Conservation (phyloP, 139 green algal genomes). For the Chlorella sorokiniana region DNA sequence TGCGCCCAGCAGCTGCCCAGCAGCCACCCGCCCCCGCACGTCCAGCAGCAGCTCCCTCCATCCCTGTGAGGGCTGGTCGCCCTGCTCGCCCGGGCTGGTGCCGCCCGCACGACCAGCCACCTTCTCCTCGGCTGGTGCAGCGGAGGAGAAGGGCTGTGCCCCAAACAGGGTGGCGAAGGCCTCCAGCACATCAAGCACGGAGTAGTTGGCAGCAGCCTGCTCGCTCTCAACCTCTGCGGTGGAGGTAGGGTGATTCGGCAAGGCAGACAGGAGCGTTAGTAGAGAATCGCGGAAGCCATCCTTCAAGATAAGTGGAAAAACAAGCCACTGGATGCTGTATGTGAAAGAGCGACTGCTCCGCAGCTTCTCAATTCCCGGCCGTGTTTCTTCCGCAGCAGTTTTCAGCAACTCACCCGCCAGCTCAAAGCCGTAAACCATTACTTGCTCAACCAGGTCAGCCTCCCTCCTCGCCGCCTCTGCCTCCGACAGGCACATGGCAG, state of each 20-base stretch:
- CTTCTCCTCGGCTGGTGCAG: neutral
- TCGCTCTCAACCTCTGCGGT: conserved; percentile 32
- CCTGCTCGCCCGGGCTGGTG: neutral
- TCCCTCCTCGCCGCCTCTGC: too few relatives aligned
- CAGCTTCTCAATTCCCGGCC: too few relatives aligned
- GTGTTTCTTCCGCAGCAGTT: too few relatives aligned
- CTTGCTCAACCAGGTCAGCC: conserved; percentile 10
- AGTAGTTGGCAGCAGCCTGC: conserved; percentile 12
- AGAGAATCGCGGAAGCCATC: too few relatives aligned
- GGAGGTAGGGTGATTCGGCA: neutral
- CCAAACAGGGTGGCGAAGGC: conserved; percentile 24
- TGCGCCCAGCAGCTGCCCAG: conserved; percentile 2
- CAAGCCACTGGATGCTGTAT: too few relatives aligned
- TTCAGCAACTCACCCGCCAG: neutral
- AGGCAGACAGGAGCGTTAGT: neutral
- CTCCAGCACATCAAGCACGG: conserved; percentile 21
- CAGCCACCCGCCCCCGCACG: neutral
- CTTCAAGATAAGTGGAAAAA: too few relatives aligned
- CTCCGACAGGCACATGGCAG: neutral
- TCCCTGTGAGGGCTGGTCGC: neutral
- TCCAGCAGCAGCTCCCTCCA: conserved; percentile 8
- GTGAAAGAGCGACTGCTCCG: too few relatives aligned
- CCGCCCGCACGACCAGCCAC: neutral
- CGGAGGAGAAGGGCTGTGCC: neutral
- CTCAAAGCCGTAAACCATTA: conserved; percentile 13